These are phyloP conservation scores for Zizania palustris DNA, from an alignment of 202 grass and related monocot species.

Conservation along the genomic window DNA sequence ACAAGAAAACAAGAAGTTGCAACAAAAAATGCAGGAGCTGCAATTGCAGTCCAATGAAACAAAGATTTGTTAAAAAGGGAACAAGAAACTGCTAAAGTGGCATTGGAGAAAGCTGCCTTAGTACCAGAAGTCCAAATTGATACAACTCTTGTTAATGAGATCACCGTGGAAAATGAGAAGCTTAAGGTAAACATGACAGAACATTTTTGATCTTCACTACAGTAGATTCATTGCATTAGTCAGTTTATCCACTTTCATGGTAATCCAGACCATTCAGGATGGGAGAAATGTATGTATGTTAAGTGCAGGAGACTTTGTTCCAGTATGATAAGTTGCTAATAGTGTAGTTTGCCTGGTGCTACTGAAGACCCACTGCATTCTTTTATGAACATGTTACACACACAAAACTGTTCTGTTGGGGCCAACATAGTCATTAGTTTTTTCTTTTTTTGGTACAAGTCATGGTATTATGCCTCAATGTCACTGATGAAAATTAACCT, in stretches of 20 bases:
- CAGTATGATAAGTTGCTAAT: background rate
- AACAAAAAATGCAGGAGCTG: slow-evolving; percentile 74
- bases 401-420: slow-evolving; percentile 29
- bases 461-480: slow-evolving; percentile 18
- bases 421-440: background rate
- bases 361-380: background rate
- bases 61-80: slow-evolving; percentile 69
- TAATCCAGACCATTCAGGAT: slow-evolving; percentile 18
- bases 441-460: background rate
- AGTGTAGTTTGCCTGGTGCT: slow-evolving; percentile 15
- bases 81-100: slow-evolving; percentile 61
- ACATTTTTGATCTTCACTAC: slow-evolving; percentile 33
- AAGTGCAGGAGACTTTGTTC: slow-evolving; percentile 27
- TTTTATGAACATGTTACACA: slow-evolving; percentile 12
- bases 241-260: slow-evolving; percentile 9
- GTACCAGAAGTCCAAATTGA: slow-evolving; percentile 82
- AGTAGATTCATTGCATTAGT: slow-evolving; percentile 4
- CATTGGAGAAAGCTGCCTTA: slow-evolving; percentile 57
- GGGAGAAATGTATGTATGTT: slow-evolving; percentile 5
- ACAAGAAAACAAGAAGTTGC: slow-evolving; percentile 79
- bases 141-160: slow-evolving; percentile 70
- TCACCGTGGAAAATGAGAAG: slow-evolving; percentile 87
- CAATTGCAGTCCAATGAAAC: slow-evolving; percentile 70
- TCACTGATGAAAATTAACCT: slow-evolving; percentile 26
- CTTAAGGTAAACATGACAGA: slow-evolving; percentile 69